Evolutionary conservation across 192 early-diverging fungal genomes (phyloP).

Genomic region (Rhizophlyctis rosea): DNA sequence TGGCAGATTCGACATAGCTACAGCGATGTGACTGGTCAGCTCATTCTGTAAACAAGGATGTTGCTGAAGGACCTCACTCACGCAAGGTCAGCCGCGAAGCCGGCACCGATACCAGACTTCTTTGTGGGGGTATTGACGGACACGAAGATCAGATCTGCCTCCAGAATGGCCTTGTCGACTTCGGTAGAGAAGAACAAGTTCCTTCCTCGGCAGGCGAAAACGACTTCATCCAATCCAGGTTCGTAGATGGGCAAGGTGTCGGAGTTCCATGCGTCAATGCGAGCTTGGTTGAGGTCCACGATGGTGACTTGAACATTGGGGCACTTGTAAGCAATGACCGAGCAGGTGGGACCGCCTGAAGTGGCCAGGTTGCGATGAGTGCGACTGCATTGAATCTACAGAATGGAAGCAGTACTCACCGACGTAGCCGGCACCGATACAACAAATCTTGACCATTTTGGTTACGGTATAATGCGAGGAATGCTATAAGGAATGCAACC

Average conservation of each 20-base stretch:
- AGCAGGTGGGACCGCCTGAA: slow-evolving; percentile 83
- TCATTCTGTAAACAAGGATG: no score
- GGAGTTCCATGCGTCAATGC: slow-evolving; percentile 91
- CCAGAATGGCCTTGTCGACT: slow-evolving; percentile 69
- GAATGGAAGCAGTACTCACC: slow-evolving; percentile 52
- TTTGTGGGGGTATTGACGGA: slow-evolving; percentile 92
- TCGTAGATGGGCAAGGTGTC: slow-evolving; percentile 86
- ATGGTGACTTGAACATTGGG: slow-evolving; percentile 86
- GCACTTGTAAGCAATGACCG: slow-evolving; percentile 89
- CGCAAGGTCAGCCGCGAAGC: slow-evolving; percentile 79
- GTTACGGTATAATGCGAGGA: no score
- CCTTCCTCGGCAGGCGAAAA: slow-evolving; percentile 64
- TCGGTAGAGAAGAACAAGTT: slow-evolving; percentile 89
- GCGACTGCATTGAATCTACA: not conserved
- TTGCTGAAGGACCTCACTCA: no score
- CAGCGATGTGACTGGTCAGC: no score
- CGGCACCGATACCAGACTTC: slow-evolving; percentile 72
- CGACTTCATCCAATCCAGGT: slow-evolving; percentile 85
- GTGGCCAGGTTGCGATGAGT: not conserved
- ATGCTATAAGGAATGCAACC: no score
- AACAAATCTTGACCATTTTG: slow-evolving; percentile 88
- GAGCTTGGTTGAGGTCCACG: slow-evolving; percentile 73
- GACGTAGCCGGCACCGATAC: slow-evolving; percentile 95
- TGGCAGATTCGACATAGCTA: slow-evolving; percentile 79
- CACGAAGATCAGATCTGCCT: slow-evolving; percentile 87